These are phyloP conservation scores for Gossypium bickii DNA, from an alignment of 345 rosid genomes.

Conservation along the genomic window DNA sequence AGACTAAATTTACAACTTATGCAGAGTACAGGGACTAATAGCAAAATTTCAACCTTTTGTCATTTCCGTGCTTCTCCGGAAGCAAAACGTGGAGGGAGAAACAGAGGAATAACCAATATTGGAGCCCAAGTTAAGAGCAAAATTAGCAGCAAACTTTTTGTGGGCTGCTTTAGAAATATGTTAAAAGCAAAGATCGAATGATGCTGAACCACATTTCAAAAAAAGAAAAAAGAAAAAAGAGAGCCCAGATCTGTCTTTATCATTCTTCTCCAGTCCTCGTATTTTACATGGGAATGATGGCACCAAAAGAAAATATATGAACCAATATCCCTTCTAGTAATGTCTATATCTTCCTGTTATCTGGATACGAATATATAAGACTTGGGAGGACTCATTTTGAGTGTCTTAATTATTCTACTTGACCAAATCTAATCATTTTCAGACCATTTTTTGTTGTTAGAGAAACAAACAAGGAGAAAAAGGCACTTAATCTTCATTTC, in stretches of 20 bases:
- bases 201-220: neutral
- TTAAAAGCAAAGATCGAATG: neutral
- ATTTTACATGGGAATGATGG: neutral
- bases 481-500: neutral
- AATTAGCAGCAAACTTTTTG: too few species aligned
- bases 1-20: too few species aligned
- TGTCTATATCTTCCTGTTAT: neutral
- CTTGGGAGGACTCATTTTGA: neutral
- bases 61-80: too few species aligned
- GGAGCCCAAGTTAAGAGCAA: neutral
- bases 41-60: too few species aligned
- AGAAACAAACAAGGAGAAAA: constrained; percentile 8
- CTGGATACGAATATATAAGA: neutral
- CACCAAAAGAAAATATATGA: too few species aligned
- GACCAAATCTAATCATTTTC: neutral
- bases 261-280: neutral
- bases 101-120: too few species aligned
- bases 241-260: neutral
- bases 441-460: neutral
- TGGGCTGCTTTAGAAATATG: neutral
- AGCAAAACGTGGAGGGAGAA: too few species aligned
- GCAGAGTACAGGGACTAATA: too few species aligned
- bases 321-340: neutral
- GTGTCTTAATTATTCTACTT: neutral
- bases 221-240: neutral